Evolutionary conservation across 2,329 filamentous ascomycete genomes (phyloP).

Genomic region (Colletotrichum lupini): DNA sequence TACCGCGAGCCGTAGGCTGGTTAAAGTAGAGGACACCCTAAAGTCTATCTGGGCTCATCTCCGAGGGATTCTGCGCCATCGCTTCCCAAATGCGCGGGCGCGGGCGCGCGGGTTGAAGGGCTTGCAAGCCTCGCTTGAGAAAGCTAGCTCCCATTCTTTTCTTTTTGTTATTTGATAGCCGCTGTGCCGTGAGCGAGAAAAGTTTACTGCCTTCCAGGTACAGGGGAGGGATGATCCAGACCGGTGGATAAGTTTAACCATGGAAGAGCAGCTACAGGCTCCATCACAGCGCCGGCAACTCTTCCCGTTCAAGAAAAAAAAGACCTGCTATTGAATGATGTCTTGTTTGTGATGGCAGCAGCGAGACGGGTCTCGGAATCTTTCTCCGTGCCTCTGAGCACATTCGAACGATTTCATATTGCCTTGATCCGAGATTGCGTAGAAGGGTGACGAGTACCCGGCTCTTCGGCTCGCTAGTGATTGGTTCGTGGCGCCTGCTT

Average conservation of each 20-base stretch:
- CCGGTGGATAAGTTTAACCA: neutral
- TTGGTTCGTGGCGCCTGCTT: neutral
- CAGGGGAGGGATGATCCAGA: neutral
- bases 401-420: neutral
- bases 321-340: neutral
- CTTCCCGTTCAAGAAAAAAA: neutral
- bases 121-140: neutral
- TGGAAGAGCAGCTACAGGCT: neutral
- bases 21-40: neutral
- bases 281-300: neutral
- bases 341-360: neutral
- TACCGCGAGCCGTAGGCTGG: neutral
- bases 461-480: constrained; percentile 11
- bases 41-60: constrained; percentile 8
- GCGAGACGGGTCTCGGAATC: neutral
- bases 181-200: neutral
- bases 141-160: neutral
- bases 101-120: neutral
- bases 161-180: neutral
- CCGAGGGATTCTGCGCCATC: neutral
- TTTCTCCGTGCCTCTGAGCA: neutral
- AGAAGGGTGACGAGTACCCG: constrained; percentile 10
- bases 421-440: constrained; percentile 6
- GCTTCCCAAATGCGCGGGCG: neutral
- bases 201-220: neutral